Base-by-base conservation (phyloP, 306 rosid genomes). In the Amphicarpaea edgeworthii region DNA sequence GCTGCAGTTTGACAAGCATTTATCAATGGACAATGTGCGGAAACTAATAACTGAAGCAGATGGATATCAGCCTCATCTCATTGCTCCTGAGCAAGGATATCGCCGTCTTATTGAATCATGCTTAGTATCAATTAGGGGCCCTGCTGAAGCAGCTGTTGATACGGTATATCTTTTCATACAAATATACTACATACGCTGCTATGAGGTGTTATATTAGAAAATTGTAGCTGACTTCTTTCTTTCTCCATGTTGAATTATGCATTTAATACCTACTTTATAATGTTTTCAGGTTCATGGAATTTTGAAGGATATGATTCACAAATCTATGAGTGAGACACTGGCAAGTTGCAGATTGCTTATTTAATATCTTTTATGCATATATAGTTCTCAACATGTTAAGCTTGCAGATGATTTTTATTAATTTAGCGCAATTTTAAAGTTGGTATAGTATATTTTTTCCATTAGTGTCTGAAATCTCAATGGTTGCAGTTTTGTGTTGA, bases 81-180 rank as follows among this genome's bases (percentile, higher is more conserved):
- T 95, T 57, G 98, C 98, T 80, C 98, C 98, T 21, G 98, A 95
- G 75, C 97, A 95, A 89, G 98, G 98, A 82, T 95, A 95, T 41
- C 98, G 97, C 34, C 96, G 97, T 73, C 98, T 95, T 23, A 95
- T 95, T 23, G 98, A 95, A 84, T 92, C 98, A 62, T 87, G 98
- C 66, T 51, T 95, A 47, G 84, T 95, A 75, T 83, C 83, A 26
- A 83, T 96, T 40, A 91, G 99, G 80, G 97, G 97, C 49, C 99
- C 99, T 15, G 99, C 99, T 73, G 98, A 95, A 85, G 93, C 98
- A 77, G 90, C 96, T 55, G 98, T 95, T 81, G 98, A 95, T 84
- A 88, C 97, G 83, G 98, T 95, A 88, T 57, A 75, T 45, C 53
- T 73, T 23, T 63, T 71, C 37, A 24, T 53, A 26, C n/a, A 57